phyloP scores from a whole-genome alignment of 306 rosid genomes.

The Malus orientalis region DNA sequence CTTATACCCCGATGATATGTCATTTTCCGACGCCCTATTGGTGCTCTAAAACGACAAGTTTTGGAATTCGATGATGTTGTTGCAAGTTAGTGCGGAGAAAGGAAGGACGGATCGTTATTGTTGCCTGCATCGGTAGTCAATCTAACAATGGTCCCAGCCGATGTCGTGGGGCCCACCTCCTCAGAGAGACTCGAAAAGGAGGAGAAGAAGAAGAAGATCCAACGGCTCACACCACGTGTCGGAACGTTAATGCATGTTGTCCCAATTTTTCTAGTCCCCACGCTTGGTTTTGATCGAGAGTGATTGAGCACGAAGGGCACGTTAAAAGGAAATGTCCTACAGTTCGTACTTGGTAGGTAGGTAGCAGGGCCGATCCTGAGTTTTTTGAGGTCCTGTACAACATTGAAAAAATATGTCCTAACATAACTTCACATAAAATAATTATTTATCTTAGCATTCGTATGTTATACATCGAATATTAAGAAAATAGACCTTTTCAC shows the following conservation, averaged over 20 bases:
- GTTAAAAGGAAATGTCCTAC: neutral
- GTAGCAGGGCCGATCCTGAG: no score
- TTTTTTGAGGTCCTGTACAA: no score
- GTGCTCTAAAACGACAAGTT: neutral
- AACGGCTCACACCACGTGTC: neutral
- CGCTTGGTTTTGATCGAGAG: neutral
- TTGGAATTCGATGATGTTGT: neutral
- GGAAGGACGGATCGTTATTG: neutral
- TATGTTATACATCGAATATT: no score
- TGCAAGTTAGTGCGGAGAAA: neutral
- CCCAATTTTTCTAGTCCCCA: neutral
- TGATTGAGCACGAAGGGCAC: no score
- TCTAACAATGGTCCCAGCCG: neutral
- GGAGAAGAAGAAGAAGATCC: neutral
- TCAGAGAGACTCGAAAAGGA: neutral
- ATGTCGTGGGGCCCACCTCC: neutral
- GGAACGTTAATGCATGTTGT: neutral
- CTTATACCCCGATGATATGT: neutral
- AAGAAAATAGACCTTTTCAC: no score
- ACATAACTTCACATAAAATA: no score
- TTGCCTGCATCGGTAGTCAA: neutral
- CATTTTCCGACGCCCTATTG: neutral
- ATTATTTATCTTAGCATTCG: no score
- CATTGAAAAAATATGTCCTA: no score
- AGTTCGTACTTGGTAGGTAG: no score